Evolutionary conservation across 352 stramenopile genomes (phyloP), one percentile per base, ranked within the genome.

Genomic region (Phytophthora boehmeriae): DNA sequence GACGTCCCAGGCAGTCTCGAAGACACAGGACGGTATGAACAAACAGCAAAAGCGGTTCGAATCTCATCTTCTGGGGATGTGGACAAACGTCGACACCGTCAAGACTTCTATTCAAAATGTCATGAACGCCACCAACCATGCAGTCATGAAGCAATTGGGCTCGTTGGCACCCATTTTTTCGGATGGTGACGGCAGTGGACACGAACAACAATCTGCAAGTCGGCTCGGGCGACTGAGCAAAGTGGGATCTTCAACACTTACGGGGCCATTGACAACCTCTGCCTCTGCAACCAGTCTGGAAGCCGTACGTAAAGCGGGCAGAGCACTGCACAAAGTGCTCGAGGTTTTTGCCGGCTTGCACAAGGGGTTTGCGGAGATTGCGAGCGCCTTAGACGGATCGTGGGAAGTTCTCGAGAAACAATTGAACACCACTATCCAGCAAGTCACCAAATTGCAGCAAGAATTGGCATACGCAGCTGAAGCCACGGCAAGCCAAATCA

Each of bases 151-250:
- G 25, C 49, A 73, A 22, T 43, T 76, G 16, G 62, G 16, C 28
- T 73, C 68, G n/a, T 36, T 76, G 10, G 56, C 59, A 4, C 68
- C 53, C 16, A 70, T 70, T 55, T 53, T 60, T 3, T 63, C 58
- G 6, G 28, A 65, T 35, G 67, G 43, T 5, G 55, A 73, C 20
- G 63, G 54, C 13, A 72, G 51, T 16, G 49, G 56, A 9, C 67
- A 57, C 34, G 47, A 54, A 23, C 30, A 76, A 23, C 68, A 76
- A 45, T 70, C 63, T 22, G 68, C 63, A 11, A 73, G 58, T 9
- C 68, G 58, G 14, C 48, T 76, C 55, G 63, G 57, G n/a, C 57
- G 63, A 4, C 28, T 76, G 20, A 51, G 63, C 53, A 76, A 76
- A 60, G 43, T 59, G 17, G 45, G 27, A n/a, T 62, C 68, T 3